Conservation (phyloP, 371 early-diverging fungal species). For the Mucor piriformis region DNA sequence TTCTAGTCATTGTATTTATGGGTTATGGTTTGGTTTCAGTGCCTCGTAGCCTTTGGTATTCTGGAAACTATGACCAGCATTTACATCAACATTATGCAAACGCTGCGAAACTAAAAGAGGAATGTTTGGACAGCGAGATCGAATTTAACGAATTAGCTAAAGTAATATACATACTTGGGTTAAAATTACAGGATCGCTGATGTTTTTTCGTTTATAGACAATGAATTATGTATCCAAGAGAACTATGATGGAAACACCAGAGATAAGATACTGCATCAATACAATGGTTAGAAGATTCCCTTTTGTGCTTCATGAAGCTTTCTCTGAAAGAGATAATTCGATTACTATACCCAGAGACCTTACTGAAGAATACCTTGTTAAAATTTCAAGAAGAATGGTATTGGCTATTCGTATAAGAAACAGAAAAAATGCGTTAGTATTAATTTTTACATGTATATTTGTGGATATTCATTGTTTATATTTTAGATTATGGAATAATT, state of each 20-base stretch:
- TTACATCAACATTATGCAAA: constrained; percentile 69
- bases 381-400: constrained; percentile 56
- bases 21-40: constrained; percentile 91
- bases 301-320: constrained; percentile 39
- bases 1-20: constrained; percentile 85
- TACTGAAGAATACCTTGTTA: constrained; percentile 62
- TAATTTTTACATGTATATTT: not conserved
- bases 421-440: constrained; percentile 68
- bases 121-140: constrained; percentile 71
- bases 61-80: constrained; percentile 61
- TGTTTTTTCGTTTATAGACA: constrained; percentile 17
- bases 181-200: not conserved
- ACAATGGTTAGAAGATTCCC: constrained; percentile 55
- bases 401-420: constrained; percentile 62
- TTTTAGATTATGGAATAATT: constrained; percentile 64
- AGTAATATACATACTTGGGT: constrained; percentile 29
- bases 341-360: constrained; percentile 45
- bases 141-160: constrained; percentile 72
- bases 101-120: constrained; percentile 78
- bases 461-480: not conserved
- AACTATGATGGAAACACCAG: constrained; percentile 34
- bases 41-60: constrained; percentile 85
- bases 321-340: constrained; percentile 33
- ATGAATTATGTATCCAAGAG: constrained; percentile 40
- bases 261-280: constrained; percentile 57